These are phyloP conservation scores for Candida yuanshanica DNA, from an alignment of 805 yeast genomes.

Conservation along the genomic window DNA sequence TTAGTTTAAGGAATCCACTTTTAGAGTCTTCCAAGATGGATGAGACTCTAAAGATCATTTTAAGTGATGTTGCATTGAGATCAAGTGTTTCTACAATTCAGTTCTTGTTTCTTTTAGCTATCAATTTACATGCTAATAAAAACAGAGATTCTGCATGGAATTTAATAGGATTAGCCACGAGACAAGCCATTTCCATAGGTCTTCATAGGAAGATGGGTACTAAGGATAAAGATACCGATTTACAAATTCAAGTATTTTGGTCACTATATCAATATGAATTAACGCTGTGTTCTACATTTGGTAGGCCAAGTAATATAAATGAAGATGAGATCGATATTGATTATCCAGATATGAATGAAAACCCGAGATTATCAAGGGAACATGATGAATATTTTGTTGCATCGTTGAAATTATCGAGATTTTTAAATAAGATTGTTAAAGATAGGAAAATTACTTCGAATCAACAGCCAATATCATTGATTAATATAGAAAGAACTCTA, in stretches of 20 bases:
- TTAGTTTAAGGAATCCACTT: conserved; percentile 2
- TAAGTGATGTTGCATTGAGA: conserved; percentile 38
- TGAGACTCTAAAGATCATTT: conserved; percentile 35
- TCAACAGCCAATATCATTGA: conserved; percentile 34
- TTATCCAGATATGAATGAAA: conserved; percentile 26
- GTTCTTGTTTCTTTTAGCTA: conserved; percentile 35
- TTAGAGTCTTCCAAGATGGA: conserved; percentile 28
- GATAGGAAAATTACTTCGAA: conserved; percentile 30
- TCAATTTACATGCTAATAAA: conserved; percentile 38
- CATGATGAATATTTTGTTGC: conserved; percentile 28
- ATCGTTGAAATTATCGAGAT: conserved; percentile 31
- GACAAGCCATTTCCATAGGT: conserved; percentile 45
- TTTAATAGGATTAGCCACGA: conserved; percentile 39
- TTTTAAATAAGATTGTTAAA: conserved; percentile 35
- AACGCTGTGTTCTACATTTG: conserved; percentile 38
- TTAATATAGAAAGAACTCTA: conserved; percentile 36
- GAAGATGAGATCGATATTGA: conserved; percentile 40
- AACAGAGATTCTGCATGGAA: conserved; percentile 46
- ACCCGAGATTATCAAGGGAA: conserved; percentile 20
- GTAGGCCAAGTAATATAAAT: conserved; percentile 39
- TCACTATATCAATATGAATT: conserved; percentile 37
- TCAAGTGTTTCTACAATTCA: conserved; percentile 42
- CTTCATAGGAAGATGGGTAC: conserved; percentile 35
- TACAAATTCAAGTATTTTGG: conserved; percentile 35
- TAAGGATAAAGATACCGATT: conserved; percentile 12